phyloP scores from a whole-genome alignment of 805 yeast genomes.

The Jamesozyma jinghongensis region DNA sequence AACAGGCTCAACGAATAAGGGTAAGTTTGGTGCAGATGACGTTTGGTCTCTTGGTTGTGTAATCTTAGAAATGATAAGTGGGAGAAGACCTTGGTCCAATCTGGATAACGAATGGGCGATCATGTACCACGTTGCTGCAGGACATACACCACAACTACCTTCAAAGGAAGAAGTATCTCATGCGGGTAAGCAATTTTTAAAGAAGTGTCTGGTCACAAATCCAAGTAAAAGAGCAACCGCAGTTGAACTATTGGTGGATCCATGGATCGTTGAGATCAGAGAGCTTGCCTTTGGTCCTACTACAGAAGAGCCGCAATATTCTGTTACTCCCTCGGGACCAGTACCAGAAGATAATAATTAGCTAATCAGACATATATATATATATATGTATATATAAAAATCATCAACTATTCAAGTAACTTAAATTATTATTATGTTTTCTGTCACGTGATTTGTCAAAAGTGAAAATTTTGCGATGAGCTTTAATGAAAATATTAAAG shows the following conservation, averaged over 20 bases:
- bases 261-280: constrained; percentile 75
- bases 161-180: constrained; percentile 64
- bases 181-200: constrained; percentile 61
- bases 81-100: constrained; percentile 93
- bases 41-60: constrained; percentile 98
- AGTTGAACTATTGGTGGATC: constrained; percentile 73
- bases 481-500: neutral
- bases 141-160: constrained; percentile 84
- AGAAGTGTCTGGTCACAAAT: constrained; percentile 71
- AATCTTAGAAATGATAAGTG: constrained; percentile 92
- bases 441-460: neutral
- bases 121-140: constrained; percentile 97
- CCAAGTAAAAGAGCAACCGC: constrained; percentile 78
- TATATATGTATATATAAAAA: neutral
- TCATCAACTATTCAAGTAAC: neutral
- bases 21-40: constrained; percentile 44
- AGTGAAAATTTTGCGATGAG: constrained; percentile 2
- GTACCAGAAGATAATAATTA: neutral
- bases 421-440: neutral
- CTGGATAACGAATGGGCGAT: constrained; percentile 97
- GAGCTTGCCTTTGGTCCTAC: constrained; percentile 51
- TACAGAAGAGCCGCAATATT: neutral
- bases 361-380: neutral
- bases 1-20: constrained; percentile 51
- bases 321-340: neutral